Percentiles rank a stretch among this genome's conserved stretches.
phyloP scores from a whole-genome alignment of 1,284 basidiomycete species.

The Leccinum subfulvum region DNA sequence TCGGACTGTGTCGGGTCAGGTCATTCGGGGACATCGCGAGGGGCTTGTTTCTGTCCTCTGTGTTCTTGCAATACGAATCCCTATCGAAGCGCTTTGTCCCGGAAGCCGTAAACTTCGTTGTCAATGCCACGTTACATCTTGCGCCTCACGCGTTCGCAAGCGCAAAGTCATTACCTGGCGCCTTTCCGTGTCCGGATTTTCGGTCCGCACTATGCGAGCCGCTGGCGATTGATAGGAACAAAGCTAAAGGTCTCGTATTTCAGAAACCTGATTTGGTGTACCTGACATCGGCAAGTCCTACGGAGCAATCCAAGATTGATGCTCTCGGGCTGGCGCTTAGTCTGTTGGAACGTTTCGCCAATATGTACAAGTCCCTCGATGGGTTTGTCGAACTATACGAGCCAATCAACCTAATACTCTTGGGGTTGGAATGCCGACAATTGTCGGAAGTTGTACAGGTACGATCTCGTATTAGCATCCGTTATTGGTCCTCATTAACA shows the following conservation, averaged over 20 bases:
- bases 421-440: slow-evolving; percentile 47
- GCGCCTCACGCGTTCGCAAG: slow-evolving; percentile 59
- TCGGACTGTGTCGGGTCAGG: slow-evolving; percentile 81
- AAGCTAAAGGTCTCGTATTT: slow-evolving; percentile 39
- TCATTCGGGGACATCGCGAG: slow-evolving; percentile 75
- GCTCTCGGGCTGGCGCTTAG: slow-evolving; percentile 61
- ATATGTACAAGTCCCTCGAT: slow-evolving; percentile 74
- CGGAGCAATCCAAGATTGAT: slow-evolving; percentile 68
- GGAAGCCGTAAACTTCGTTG: slow-evolving; percentile 84
- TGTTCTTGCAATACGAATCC: slow-evolving; percentile 81
- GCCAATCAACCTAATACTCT: slow-evolving; percentile 64
- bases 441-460: slow-evolving; percentile 60
- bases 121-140: slow-evolving; percentile 71
- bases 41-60: slow-evolving; percentile 86
- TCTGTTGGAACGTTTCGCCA: slow-evolving; percentile 66
- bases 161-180: slow-evolving; percentile 53
- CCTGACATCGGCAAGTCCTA: slow-evolving; percentile 40
- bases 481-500: slow-evolving; percentile 1
- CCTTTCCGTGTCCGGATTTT: slow-evolving; percentile 76
- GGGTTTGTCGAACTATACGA: slow-evolving; percentile 84
- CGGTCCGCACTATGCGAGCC: slow-evolving; percentile 42
- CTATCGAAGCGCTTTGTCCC: slow-evolving; percentile 88
- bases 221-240: slow-evolving; percentile 42
- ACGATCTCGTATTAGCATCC: slow-evolving; percentile 9
- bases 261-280: slow-evolving; percentile 48